Base-by-base conservation (phyloP, 176 grass and related monocot genomes). In the Ananas comosus region DNA sequence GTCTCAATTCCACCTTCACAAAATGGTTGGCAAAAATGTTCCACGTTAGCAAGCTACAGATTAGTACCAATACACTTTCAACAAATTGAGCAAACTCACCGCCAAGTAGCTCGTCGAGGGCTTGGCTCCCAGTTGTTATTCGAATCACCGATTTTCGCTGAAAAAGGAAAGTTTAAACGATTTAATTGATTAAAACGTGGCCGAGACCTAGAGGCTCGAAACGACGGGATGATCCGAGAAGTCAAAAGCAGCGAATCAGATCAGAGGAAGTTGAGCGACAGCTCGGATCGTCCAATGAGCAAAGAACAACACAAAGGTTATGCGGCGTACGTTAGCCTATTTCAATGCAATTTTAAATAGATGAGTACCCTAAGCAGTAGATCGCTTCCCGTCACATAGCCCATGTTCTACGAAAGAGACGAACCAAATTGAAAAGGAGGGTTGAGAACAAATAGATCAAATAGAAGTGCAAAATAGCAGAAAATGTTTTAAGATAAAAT, bases 1-100 rank as follows among this genome's bases (percentile, higher is more conserved):
- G 88, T 96, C 80, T 96, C 92, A 66, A 96, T 91, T 76, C 92
- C 88, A 73, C 88, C 88, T 96, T 82, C 64, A 74, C 72, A 83
- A 19, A 22, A 18, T 18, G 2, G n/a, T 48, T 70, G 68, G 70
- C 1, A 80, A 82, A 73, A 67, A 72, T 1, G 23, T 13, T 18
- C 72, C 4, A 22, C 16, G 7, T 79, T 53, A 82, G 70, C 70
- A 56, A 16, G 74, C 33, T 42, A 42, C 33, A 42, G 33, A 42
- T 42, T 7, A 42, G 33, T 42, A 42, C 4, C 33, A 42, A 7
- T 42, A 42, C 7, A 42, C 33, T 42, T 42, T 42, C 33, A 1
- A 42, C 7, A 7, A 42, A 7, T 42, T 42, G 74, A 23, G 77
- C 74, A 72, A 72, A 72, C 33, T 85, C 80, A 96, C 92, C 88